These are phyloP conservation scores for Erysimum cheiranthoides DNA, from an alignment of 345 rosid genomes.

Conservation along the genomic window DNA sequence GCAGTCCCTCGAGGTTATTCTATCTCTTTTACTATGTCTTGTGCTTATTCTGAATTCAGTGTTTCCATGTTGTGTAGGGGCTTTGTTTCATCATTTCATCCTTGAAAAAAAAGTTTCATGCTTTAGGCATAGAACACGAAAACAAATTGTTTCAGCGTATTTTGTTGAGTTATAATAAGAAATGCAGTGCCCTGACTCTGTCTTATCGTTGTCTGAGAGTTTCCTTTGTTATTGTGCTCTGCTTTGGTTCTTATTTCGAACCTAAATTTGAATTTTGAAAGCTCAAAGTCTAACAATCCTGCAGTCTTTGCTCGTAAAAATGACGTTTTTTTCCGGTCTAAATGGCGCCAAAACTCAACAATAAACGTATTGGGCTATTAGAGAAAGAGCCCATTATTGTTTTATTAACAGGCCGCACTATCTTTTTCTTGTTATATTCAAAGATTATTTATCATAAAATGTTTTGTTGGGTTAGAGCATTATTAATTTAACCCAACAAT, in stretches of 20 bases:
- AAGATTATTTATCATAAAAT: no score
- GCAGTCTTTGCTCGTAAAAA: neutral
- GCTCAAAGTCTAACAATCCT: neutral
- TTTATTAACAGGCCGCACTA: no score
- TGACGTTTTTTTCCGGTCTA: neutral
- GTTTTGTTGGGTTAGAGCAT: no score
- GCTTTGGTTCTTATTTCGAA: neutral
- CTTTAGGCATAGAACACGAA: slow-evolving; percentile 32
- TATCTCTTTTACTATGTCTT: slow-evolving; percentile 18
- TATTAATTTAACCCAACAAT: no score
- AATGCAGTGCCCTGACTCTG: slow-evolving; percentile 28
- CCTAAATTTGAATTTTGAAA: neutral
- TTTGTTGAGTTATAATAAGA: slow-evolving; percentile 37
- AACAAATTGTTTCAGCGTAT: slow-evolving; percentile 10
- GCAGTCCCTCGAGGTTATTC: slow-evolving; percentile 56
- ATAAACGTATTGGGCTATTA: neutral
- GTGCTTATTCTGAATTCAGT: slow-evolving; percentile 31
- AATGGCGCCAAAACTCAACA: slow-evolving; percentile 5
- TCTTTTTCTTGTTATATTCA: no score
- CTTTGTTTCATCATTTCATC: slow-evolving; percentile 28
- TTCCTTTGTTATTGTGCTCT: neutral
- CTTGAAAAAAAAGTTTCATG: slow-evolving; percentile 10
- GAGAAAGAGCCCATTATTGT: neutral
- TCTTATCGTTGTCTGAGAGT: neutral
- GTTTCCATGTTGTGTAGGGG: slow-evolving; percentile 31